Base-by-base conservation (phyloP, 116 monocot species). In the Posidonia oceanica region DNA sequence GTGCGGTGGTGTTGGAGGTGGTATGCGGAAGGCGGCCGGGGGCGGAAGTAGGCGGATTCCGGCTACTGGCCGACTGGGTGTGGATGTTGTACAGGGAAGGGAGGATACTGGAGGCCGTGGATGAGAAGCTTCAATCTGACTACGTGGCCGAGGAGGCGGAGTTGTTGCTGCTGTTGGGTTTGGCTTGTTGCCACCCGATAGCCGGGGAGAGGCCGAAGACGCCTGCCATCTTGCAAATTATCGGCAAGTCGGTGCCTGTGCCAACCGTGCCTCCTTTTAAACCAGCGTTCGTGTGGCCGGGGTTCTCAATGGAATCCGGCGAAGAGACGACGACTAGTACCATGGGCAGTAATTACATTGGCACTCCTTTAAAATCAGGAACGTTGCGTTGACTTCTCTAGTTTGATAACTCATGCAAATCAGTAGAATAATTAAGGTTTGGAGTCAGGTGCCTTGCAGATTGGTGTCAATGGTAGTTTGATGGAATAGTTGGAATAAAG, bases 251-350 rank as follows among this genome's bases (percentile, higher is more conserved):
- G 5, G 57, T 76, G 56, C 44, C 72, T 2, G 82, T 85, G 41
- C 89, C 87, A n/a, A 39, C 0, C 1, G 87, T 96, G n/a, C 87
- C 87, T 17, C 74, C 39, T 0, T 61, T 80, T 8, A 83, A 66
- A 82, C 96, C 96, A 16, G 65, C 81, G 10, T 91, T 96, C 67
- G 64, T 89, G 23, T 90, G 90, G 88, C 90, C 82, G 62, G 59
- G 51, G 21, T 36, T 10, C 11, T 4, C 11, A 12, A 8, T 10
- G 48, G 48, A 48, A 1, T 12, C 12, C 48, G 8, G 7, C 1
- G 48, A 48, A 7, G 7, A 48, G 0, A 48, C 48, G 8, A 7
- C 48, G 48, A 48, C 11, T 12, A 29, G 29, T 29, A 29, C 29
- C 29, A 29, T 29, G 29, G 29, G 29, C 29, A 29, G 29, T 29